Evolutionary conservation across 2,329 filamentous ascomycete species (phyloP).

Genomic region (Macroventuria anomochaeta): DNA sequence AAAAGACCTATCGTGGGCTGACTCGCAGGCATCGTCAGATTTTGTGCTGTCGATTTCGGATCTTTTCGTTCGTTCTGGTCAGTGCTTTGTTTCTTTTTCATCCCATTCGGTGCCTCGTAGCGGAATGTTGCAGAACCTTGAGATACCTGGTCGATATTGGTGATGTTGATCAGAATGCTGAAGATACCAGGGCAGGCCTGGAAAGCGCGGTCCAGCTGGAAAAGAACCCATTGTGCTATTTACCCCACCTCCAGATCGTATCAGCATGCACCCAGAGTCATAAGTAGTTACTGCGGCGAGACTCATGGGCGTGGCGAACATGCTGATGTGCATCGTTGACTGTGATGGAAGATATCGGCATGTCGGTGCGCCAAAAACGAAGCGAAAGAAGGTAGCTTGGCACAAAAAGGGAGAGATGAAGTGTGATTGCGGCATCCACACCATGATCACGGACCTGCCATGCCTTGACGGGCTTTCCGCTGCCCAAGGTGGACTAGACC

Average conservation of each 20-base stretch:
- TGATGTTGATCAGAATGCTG: not conserved
- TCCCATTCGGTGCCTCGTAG: not conserved
- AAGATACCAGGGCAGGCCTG: not conserved
- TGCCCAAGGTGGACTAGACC: not conserved
- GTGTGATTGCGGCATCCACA: not conserved
- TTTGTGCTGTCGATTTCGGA: not conserved
- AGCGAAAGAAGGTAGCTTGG: not conserved
- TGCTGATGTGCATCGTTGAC: not conserved
- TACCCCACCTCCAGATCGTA: not conserved
- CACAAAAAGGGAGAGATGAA: not conserved
- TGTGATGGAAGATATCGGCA: not conserved
- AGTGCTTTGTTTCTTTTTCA: not conserved
- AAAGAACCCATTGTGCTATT: not conserved
- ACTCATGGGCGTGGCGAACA: not conserved
- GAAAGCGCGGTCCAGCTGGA: not conserved
- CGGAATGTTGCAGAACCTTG: not conserved
- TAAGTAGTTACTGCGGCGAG: not conserved
- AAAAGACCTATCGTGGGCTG: slow-evolving; percentile 14
- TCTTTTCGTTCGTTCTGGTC: not conserved
- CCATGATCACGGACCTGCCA: not conserved
- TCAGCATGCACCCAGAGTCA: not conserved
- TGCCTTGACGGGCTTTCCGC: not conserved
- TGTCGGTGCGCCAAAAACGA: not conserved
- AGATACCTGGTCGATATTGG: not conserved
- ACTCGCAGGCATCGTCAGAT: slow-evolving; percentile 13